Base-by-base conservation (phyloP, 2,329 filamentous ascomycete species). In the Colletotrichum aenigma region DNA sequence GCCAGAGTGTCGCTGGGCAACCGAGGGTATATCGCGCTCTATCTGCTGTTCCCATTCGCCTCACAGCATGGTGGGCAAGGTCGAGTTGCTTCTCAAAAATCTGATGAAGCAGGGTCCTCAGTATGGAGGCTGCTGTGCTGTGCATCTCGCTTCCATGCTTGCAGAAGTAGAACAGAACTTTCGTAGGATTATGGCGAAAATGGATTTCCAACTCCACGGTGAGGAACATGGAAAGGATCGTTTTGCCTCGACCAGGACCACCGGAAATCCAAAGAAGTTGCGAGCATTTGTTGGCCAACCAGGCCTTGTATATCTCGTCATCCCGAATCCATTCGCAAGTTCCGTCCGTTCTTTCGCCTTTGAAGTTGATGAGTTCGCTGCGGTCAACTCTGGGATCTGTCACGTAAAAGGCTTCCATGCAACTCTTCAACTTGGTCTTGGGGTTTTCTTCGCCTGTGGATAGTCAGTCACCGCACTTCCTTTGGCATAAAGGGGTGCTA, bases 191-290 rank as follows among this genome's bases (percentile, higher is more conserved):
- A n/a, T n/a, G n/a, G n/a, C n/a, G n/a, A n/a, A n/a, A n/a, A n/a
- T n/a, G n/a, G n/a, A n/a, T n/a, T n/a, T n/a, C n/a, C n/a, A n/a
- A n/a, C n/a, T n/a, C n/a, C n/a, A n/a, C n/a, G 48, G 48, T 21
- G 4, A 55, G 48, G 4, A 24, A 55, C 1, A 24, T 24, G 13
- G 48, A 56, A 13, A 56, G 21, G 3, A 56, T 26, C 5, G 10
- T 56, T 2, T 56, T 56, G 0, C 52, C 52, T 1, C 1, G 52
- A 0, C 52, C 52, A 24, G 52, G 52, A 1, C 52, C 1, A 0
- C 52, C 52, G 3, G 52, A 24, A 24, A 56, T 56, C 52, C 52
- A 56, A 7, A 56, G 52, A 16, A 56, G 52, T 16, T 56, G 52
- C 12, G 52, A 56, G 21, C 6, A 21, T 4, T 56, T 6, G 10